These are phyloP conservation scores for Serendipita indica DNA, from an alignment of 768 basidiomycete genomes.

Conservation along the genomic window DNA sequence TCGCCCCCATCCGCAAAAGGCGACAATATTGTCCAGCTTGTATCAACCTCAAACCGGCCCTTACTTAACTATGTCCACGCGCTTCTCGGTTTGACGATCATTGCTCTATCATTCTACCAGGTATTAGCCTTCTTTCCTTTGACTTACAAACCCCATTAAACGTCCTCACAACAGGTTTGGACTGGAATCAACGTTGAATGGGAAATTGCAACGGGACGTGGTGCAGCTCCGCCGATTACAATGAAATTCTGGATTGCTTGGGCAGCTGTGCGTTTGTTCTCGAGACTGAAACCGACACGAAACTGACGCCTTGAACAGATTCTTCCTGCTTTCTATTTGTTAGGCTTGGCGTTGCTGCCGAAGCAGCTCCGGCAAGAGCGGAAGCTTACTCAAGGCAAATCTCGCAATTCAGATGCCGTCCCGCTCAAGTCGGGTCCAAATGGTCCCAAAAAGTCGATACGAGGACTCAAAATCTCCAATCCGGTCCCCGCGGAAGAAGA, in stretches of 20 bases:
- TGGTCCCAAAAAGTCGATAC: background rate
- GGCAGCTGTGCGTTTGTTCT: conserved; percentile 29
- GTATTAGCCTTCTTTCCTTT: no score
- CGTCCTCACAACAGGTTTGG: background rate
- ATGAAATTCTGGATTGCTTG: conserved; percentile 34
- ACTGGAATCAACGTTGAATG: conserved; percentile 30
- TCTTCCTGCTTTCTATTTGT: conserved; percentile 30
- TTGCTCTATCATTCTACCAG: conserved; percentile 37
- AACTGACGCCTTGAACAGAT: conserved; percentile 21
- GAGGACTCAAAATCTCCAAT: background rate
- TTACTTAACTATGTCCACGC: conserved; percentile 46
- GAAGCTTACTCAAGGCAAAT: background rate
- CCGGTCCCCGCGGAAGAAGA: background rate
- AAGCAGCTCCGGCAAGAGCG: conserved; percentile 36
- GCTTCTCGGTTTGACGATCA: conserved; percentile 34
- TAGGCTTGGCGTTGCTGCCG: conserved; percentile 31
- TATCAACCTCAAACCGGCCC: conserved; percentile 24
- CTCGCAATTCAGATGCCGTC: background rate
- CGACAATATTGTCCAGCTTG: background rate
- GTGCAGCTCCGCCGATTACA: conserved; percentile 21
- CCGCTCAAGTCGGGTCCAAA: background rate
- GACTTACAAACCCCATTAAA: no score
- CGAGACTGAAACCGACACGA: background rate
- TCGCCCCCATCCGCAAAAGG: conserved; percentile 12
- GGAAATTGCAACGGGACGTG: conserved; percentile 32